Conservation (phyloP, 192 early-diverging fungal genomes). For the Podila epicladia region DNA sequence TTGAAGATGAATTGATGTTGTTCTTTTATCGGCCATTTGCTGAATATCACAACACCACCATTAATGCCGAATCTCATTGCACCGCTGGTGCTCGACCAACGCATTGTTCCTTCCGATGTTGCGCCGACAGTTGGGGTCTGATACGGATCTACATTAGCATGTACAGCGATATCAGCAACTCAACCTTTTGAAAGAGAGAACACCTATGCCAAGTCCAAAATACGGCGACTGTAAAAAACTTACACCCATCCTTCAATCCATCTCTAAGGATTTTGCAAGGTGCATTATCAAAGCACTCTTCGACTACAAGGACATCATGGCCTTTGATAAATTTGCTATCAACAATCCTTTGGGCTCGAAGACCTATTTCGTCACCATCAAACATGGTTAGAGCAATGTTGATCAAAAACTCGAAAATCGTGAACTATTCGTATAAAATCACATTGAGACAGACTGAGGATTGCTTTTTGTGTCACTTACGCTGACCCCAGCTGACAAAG, state of each 20-base stretch:
- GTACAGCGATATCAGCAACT: background rate
- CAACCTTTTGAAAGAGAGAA: background rate
- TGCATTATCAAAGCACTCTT: slow-evolving; percentile 28
- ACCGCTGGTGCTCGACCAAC: slow-evolving; percentile 25
- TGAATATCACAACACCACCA: slow-evolving; percentile 38
- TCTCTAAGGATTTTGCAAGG: slow-evolving; percentile 21
- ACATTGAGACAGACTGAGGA: too few relatives aligned
- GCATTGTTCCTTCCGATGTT: slow-evolving; percentile 27
- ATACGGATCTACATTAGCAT: slow-evolving; percentile 29
- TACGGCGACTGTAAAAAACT: background rate
- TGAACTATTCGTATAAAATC: background rate
- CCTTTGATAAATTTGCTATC: slow-evolving; percentile 37
- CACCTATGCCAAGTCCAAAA: background rate
- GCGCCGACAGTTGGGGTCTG: slow-evolving; percentile 38
- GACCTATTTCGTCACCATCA: slow-evolving; percentile 3
- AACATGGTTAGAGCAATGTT: background rate
- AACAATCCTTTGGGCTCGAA: slow-evolving; percentile 23
- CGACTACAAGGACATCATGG: slow-evolving; percentile 34
- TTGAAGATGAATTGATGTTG: slow-evolving; percentile 39
- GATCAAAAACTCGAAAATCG: background rate
- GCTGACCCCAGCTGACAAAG: too few relatives aligned
- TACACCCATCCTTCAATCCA: slow-evolving; percentile 28
- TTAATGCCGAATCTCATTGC: slow-evolving; percentile 2
- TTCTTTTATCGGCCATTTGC: slow-evolving; percentile 48
- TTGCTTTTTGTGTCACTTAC: too few relatives aligned